Conservation (phyloP, 2,329 filamentous ascomycete genomes). For the Stemphylium lycopersici region DNA sequence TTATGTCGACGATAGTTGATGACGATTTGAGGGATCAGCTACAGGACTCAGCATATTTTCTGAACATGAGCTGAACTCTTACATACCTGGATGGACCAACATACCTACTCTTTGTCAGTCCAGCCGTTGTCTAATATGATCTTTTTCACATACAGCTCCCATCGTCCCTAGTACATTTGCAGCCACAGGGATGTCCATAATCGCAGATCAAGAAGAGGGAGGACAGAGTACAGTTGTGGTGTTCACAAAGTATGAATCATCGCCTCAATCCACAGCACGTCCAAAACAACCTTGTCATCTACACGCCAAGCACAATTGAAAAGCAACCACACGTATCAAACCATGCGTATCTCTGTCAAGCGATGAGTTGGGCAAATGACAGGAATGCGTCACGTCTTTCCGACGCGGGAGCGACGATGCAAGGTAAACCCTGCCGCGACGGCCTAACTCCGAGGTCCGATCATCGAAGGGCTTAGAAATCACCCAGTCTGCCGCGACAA, state of each 20-base stretch:
- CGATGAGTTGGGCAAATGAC: background rate
- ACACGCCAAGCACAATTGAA: constrained; percentile 1
- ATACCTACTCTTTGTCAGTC: constrained; percentile 48
- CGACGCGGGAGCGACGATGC: background rate
- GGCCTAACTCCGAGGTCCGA: constrained; percentile 20
- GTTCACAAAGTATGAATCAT: background rate
- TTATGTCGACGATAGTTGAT: constrained; percentile 71
- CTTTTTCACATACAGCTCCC: constrained; percentile 56
- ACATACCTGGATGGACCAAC: constrained; percentile 68
- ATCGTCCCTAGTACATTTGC: constrained; percentile 66
- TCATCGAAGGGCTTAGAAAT: constrained; percentile 29
- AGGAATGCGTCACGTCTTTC: background rate
- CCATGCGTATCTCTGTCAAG: background rate
- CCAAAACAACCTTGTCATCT: background rate
- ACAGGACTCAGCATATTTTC: constrained; percentile 7
- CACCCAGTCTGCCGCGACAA: constrained; percentile 4
- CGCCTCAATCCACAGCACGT: background rate
- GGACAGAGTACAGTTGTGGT: background rate
- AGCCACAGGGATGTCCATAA: constrained; percentile 62
- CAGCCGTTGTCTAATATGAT: background rate
- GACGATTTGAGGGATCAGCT: constrained; percentile 72
- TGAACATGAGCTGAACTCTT: background rate
- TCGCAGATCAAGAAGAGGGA: background rate
- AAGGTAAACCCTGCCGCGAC: constrained; percentile 11
- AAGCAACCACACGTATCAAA: background rate